Percentiles rank a stretch among this genome's conserved stretches.
These are phyloP conservation scores for Kazachstania sp. DNA, from an alignment of 1,139 yeast genomes.

Conservation along the genomic window DNA sequence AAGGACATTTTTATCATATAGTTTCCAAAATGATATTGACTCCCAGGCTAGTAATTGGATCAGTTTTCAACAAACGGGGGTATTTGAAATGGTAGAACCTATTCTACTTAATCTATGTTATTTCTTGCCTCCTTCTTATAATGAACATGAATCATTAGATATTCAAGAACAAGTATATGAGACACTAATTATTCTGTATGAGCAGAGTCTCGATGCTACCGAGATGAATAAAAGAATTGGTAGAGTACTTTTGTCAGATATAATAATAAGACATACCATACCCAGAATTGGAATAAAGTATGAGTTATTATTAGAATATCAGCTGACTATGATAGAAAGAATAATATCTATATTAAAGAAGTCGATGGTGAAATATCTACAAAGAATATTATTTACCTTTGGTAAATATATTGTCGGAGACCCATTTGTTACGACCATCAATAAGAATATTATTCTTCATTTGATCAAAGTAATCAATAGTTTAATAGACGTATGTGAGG, in stretches of 20 bases:
- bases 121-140: conserved; percentile 24
- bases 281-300: conserved; percentile 22
- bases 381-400: conserved; percentile 21
- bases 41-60: conserved; percentile 14
- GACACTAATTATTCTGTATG: conserved; percentile 16
- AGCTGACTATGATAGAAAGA: conserved; percentile 7
- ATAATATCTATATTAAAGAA: conserved; percentile 9
- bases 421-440: conserved; percentile 22
- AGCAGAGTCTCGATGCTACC: conserved; percentile 10
- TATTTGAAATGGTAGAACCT: conserved; percentile 22
- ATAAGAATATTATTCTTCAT: conserved; percentile 9
- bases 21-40: conserved; percentile 2
- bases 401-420: conserved; percentile 25
- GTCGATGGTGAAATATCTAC: conserved; percentile 15
- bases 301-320: conserved; percentile 15
- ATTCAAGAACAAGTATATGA: conserved; percentile 23
- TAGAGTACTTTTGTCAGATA: conserved; percentile 19
- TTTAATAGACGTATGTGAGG: conserved; percentile 12
- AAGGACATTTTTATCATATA: conserved; percentile 11
- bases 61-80: conserved; percentile 21
- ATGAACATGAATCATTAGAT: conserved; percentile 11
- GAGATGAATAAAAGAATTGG: neutral
- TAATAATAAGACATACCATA: conserved; percentile 20
- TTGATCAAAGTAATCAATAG: conserved; percentile 10
- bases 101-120: conserved; percentile 22